Evolutionary conservation across 768 basidiomycete species (phyloP).

Genomic region (Tephrocybe sp.): DNA sequence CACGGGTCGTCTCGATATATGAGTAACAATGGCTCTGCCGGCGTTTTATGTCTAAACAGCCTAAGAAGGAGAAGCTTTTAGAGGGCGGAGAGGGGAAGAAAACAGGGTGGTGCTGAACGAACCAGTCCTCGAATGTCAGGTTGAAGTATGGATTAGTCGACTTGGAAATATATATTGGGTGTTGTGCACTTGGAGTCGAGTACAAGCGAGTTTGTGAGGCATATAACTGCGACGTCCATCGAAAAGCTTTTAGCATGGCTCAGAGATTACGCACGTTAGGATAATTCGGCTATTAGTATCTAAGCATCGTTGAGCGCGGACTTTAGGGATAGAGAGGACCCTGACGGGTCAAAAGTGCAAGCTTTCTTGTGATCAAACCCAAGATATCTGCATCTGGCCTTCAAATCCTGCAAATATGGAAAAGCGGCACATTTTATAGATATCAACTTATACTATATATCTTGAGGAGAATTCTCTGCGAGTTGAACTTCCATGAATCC

Average conservation of each 20-base stretch:
- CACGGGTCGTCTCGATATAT: conserved; percentile 87
- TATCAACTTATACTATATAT: too few relatives aligned
- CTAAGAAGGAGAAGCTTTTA: conserved; percentile 15
- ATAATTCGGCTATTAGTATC: neutral
- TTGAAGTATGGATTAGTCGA: conserved; percentile 88
- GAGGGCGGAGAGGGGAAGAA: neutral
- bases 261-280: neutral
- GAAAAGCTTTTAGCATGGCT: conserved; percentile 14
- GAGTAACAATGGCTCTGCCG: conserved; percentile 69
- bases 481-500: too few relatives aligned
- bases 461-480: too few relatives aligned
- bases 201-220: conserved; percentile 10
- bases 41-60: conserved; percentile 71
- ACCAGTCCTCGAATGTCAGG: conserved; percentile 90
- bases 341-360: too few relatives aligned
- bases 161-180: conserved; percentile 68
- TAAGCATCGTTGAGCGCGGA: neutral
- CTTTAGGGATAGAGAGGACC: too few relatives aligned
- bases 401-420: too few relatives aligned
- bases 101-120: neutral
- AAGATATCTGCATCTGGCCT: too few relatives aligned
- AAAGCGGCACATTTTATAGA: too few relatives aligned
- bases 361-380: too few relatives aligned
- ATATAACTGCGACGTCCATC: conserved; percentile 11
- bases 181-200: conserved; percentile 29